These are phyloP conservation scores for Penstemon eatonii DNA, from an alignment of 257 asterid genomes.

Conservation along the genomic window DNA sequence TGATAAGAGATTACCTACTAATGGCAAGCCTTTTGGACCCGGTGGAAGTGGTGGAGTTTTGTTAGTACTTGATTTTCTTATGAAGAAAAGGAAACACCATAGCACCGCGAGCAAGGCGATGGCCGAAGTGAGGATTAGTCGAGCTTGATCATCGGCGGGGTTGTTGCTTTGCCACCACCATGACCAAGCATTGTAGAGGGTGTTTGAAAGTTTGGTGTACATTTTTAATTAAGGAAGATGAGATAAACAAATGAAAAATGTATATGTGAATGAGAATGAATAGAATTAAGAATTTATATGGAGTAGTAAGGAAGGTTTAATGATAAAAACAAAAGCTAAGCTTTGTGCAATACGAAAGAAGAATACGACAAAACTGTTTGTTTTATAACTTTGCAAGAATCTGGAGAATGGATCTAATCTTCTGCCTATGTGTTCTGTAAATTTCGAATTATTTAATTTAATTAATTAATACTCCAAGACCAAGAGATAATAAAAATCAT, in stretches of 20 bases:
- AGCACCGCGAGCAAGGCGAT: background rate
- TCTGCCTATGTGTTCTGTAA: too few relatives aligned
- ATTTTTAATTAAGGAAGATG: background rate
- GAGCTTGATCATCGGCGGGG: background rate
- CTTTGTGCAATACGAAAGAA: too few relatives aligned
- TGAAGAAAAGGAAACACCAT: background rate
- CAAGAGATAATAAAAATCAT: too few relatives aligned
- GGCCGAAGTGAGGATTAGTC: slow-evolving; percentile 8
- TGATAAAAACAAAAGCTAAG: too few relatives aligned
- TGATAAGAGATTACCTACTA: slow-evolving; percentile 70
- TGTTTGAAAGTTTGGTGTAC: background rate
- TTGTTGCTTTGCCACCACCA: background rate
- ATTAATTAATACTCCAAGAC: too few relatives aligned
- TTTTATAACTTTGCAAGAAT: too few relatives aligned
- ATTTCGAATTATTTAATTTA: too few relatives aligned
- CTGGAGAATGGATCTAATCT: too few relatives aligned
- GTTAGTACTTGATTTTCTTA: slow-evolving; percentile 8
- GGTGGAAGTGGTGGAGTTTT: slow-evolving; percentile 31
- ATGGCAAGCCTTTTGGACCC: slow-evolving; percentile 62
- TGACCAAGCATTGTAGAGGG: slow-evolving; percentile 5
- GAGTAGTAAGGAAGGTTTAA: too few relatives aligned
- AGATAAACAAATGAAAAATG: background rate
- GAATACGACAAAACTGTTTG: too few relatives aligned
- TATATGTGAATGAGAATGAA: slow-evolving; percentile 1
- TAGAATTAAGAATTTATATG: too few relatives aligned